These are phyloP conservation scores for Zizania latifolia DNA, from an alignment of 176 grass and related monocot genomes.

Conservation along the genomic window DNA sequence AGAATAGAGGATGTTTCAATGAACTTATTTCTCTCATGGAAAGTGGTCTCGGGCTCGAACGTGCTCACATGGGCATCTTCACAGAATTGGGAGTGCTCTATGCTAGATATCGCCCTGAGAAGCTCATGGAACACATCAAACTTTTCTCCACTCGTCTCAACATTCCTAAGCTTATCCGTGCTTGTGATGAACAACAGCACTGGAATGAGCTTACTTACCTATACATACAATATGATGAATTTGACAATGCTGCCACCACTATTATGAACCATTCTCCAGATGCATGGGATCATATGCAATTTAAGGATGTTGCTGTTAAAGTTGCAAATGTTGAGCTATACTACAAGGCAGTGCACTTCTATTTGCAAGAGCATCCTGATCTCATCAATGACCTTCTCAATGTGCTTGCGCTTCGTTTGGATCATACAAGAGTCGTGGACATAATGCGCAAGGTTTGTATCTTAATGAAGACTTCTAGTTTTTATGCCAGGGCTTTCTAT, in stretches of 20 bases:
- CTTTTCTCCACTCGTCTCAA: constrained; percentile 92
- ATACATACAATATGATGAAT: constrained; percentile 90
- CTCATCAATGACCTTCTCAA: constrained; percentile 95
- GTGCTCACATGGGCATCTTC: constrained; percentile 97
- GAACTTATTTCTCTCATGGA: constrained; percentile 98
- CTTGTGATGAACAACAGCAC: constrained; percentile 96
- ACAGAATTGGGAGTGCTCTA: constrained; percentile 91
- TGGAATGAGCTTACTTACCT: constrained; percentile 97
- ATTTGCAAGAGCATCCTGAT: constrained; percentile 94
- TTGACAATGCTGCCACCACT: constrained; percentile 97
- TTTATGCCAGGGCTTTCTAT: not conserved
- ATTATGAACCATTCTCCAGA: constrained; percentile 99
- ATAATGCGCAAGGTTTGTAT: constrained; percentile 86
- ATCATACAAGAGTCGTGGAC: constrained; percentile 92
- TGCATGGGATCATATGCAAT: constrained; percentile 99
- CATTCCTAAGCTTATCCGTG: constrained; percentile 88
- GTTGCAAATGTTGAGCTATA: constrained; percentile 95
- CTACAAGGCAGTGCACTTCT: constrained; percentile 98
- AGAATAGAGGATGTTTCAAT: constrained; percentile 93
- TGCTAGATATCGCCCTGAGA: constrained; percentile 89
- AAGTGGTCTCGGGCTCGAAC: constrained; percentile 82
- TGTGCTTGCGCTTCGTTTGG: constrained; percentile 83
- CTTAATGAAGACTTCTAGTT: not conserved
- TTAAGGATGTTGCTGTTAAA: constrained; percentile 91
- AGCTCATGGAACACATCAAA: constrained; percentile 99